Evolutionary conservation across 2,329 filamentous ascomycete species (phyloP), one percentile per base, ranked within the genome.

Genomic region (Delphinella strobiligena): DNA sequence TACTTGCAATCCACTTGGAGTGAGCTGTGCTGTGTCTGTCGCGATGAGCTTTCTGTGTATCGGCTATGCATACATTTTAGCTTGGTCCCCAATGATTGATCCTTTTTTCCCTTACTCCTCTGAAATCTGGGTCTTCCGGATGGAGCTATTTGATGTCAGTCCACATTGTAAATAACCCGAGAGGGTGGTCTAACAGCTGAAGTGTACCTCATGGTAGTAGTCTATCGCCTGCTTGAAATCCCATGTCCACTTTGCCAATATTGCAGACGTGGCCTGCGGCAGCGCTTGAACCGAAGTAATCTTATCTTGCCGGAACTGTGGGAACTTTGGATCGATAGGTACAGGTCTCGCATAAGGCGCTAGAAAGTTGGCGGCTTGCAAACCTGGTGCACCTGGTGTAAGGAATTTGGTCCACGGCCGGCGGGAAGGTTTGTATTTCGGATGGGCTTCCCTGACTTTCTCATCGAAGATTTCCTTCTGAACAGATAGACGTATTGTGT

Each of bases 351-450:
- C 27, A 29, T 31, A 37, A 2, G 36, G 36, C 19, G 36, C 4
- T 16, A 37, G 16, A 19, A 37, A 37, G 9, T 16, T 27, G 36
- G 36, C 36, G 18, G 16, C 16, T 3, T 16, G 27, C 24, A n/a
- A 31, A 19, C 16, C 31, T 12, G 36, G 36, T 16, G 36, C 27
- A 14, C 36, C 36, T 5, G 27, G 17, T 8, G 36, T 29, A 19
- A 37, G 36, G 14, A 37, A 37, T n/a, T 31, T 27, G 10, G 16
- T 37, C 36, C 36, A 37, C 2, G 36, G 36, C n/a, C 27, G 16
- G 17, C 31, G n/a, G 12, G 10, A n/a, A 4, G 29, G 12, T n/a
- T 14, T 4, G 11, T 16, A 18, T 16, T n/a, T 16, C 8, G 8
- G 36, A 15, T 37, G 15, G 4, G 36, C 18, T 15, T 31, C 17